Evolutionary conservation across 2,329 filamentous ascomycete genomes (phyloP).

Genomic region (Aspergillus fructus): DNA sequence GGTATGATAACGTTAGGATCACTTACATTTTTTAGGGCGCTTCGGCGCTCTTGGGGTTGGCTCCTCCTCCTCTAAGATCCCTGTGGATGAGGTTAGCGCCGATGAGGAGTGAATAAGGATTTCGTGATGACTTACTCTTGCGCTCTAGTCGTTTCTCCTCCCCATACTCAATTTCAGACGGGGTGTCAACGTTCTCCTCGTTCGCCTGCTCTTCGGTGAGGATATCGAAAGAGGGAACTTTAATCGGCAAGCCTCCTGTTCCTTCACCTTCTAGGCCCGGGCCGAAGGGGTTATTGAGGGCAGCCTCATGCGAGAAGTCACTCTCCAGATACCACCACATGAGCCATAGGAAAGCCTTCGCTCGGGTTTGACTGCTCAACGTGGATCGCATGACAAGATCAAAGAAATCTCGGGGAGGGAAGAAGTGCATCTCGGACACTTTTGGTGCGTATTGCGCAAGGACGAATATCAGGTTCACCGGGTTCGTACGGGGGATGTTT

Average conservation of each 20-base stretch:
- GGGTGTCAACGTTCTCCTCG: slow-evolving; percentile 51
- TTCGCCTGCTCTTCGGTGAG: slow-evolving; percentile 52
- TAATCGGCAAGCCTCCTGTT: slow-evolving; percentile 44
- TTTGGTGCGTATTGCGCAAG: slow-evolving; percentile 87
- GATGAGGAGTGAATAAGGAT: not conserved
- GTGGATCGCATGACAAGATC: slow-evolving; percentile 92
- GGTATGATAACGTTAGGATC: not conserved
- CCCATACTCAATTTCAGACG: slow-evolving; percentile 49
- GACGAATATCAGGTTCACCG: slow-evolving; percentile 95
- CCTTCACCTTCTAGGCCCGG: slow-evolving; percentile 45
- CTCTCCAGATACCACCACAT: slow-evolving; percentile 99
- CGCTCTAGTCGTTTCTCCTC: slow-evolving; percentile 50
- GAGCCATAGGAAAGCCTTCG: slow-evolving; percentile 89
- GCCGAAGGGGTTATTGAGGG: slow-evolving; percentile 88
- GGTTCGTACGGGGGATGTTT: slow-evolving; percentile 79
- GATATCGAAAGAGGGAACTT: slow-evolving; percentile 48
- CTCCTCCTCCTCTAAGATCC: slow-evolving; percentile 51
- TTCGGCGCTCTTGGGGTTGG: slow-evolving; percentile 45
- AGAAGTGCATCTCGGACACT: slow-evolving; percentile 90
- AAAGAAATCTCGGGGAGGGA: slow-evolving; percentile 82
- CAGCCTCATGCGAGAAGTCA: slow-evolving; percentile 85
- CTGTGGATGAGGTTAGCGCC: slow-evolving; percentile 23
- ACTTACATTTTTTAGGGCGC: slow-evolving; percentile 44
- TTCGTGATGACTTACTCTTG: slow-evolving; percentile 36
- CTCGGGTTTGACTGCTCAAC: slow-evolving; percentile 77